Evolutionary conservation across 1,284 basidiomycete genomes (phyloP).

Genomic region (Malassezia globosa): DNA sequence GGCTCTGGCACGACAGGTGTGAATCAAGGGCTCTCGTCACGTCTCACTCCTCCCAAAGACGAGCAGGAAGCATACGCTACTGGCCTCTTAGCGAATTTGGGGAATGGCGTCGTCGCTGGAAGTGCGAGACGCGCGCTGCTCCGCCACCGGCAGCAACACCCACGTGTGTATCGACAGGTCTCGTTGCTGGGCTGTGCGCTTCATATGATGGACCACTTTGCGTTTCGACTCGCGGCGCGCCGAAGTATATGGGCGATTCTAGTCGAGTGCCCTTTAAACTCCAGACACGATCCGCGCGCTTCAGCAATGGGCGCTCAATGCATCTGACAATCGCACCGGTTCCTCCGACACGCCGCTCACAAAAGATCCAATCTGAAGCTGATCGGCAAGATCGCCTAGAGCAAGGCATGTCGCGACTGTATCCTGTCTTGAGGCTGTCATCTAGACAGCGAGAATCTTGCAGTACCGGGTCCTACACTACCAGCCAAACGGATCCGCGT

Average conservation of each 20-base stretch:
- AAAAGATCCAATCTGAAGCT: no score
- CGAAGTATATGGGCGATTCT: conserved; percentile 87
- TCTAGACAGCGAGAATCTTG: no score
- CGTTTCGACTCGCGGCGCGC: conserved; percentile 67
- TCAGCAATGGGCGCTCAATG: not conserved
- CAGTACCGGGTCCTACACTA: no score
- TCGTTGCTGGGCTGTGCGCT: conserved; percentile 32
- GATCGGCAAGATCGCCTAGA: no score
- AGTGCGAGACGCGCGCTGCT: conserved; percentile 31
- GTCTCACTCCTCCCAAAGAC: conserved; percentile 51
- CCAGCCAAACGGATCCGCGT: no score
- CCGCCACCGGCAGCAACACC: conserved; percentile 51
- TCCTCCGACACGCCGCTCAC: not conserved
- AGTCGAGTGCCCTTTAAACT: conserved; percentile 49
- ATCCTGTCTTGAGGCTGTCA: no score
- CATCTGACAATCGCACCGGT: conserved; percentile 1
- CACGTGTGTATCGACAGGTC: conserved; percentile 22
- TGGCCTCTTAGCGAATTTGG: conserved; percentile 79
- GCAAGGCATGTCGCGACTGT: no score
- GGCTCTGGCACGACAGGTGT: not conserved
- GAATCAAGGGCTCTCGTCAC: not conserved
- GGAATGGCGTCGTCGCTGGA: conserved; percentile 80
- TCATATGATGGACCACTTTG: conserved; percentile 51
- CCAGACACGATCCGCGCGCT: not conserved
- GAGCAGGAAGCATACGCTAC: conserved; percentile 69